A percentile compares a stretch with the other conserved stretches of the same genome.
Evolutionary conservation across 2,329 filamentous ascomycete species (phyloP).

Genomic region (Penicillium italicum): DNA sequence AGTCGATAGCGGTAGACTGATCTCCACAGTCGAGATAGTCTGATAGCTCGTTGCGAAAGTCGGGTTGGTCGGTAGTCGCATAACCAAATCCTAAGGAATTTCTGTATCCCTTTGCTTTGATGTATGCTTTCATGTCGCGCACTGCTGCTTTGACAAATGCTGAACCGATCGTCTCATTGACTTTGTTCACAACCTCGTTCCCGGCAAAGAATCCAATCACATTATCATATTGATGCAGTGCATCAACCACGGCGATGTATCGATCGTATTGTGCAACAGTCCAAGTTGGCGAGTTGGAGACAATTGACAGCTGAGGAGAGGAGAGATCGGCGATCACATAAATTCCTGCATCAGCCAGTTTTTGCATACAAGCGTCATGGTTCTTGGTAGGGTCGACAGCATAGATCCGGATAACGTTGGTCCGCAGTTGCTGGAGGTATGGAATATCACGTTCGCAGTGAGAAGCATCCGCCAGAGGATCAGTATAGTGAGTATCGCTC

Average conservation of each 20-base stretch:
- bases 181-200: slow-evolving; percentile 87
- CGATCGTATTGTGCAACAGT: slow-evolving; percentile 69
- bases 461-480: slow-evolving; percentile 70
- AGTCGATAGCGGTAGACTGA: slow-evolving; percentile 71
- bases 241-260: slow-evolving; percentile 79
- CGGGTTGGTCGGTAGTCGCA: slow-evolving; percentile 33
- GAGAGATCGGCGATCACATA: slow-evolving; percentile 89
- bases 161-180: slow-evolving; percentile 76
- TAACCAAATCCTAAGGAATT: slow-evolving; percentile 78
- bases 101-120: slow-evolving; percentile 71
- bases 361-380: slow-evolving; percentile 77
- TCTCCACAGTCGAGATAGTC: slow-evolving; percentile 88
- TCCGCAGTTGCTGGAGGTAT: slow-evolving; percentile 69
- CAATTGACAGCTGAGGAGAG: slow-evolving; percentile 76
- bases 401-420: slow-evolving; percentile 91
- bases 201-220: slow-evolving; percentile 94
- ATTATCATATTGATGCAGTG: slow-evolving; percentile 76
- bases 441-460: slow-evolving; percentile 80
- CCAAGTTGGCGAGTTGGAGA: slow-evolving; percentile 75
- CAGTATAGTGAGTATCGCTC: slow-evolving; percentile 59
- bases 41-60: slow-evolving; percentile 75
- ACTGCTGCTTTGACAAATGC: slow-evolving; percentile 96
- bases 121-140: slow-evolving; percentile 89
- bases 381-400: slow-evolving; percentile 75
- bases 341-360: slow-evolving; percentile 78